Conservation (phyloP, 2,329 filamentous ascomycete species). For the Amauroascus verrucosus region DNA sequence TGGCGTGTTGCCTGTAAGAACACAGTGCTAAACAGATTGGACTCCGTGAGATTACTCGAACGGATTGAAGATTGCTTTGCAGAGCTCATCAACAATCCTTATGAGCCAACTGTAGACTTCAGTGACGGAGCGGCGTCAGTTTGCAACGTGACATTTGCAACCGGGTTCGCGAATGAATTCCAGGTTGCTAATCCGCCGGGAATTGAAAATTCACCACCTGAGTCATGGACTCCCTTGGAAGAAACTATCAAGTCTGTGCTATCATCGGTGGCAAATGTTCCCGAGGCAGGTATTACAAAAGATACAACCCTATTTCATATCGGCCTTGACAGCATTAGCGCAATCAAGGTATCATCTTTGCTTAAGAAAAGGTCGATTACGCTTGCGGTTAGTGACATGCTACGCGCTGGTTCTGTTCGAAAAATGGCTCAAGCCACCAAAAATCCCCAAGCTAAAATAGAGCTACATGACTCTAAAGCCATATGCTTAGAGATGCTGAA, state of each 20-base stretch:
- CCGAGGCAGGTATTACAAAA: constrained; percentile 48
- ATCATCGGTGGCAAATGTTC: constrained; percentile 50
- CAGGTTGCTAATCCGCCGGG: neutral
- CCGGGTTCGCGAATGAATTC: constrained; percentile 7
- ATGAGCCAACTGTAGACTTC: constrained; percentile 47
- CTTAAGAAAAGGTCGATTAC: constrained; percentile 53
- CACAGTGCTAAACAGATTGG: constrained; percentile 40
- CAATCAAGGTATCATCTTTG: constrained; percentile 69
- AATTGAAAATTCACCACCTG: neutral
- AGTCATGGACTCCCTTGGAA: constrained; percentile 27
- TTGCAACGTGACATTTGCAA: constrained; percentile 45
- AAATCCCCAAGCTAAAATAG: constrained; percentile 9
- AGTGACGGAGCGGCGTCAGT: constrained; percentile 47
- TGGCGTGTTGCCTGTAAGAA: constrained; percentile 66
- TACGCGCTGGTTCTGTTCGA: constrained; percentile 54
- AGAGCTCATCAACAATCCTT: constrained; percentile 43
- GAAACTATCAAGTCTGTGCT: constrained; percentile 39
- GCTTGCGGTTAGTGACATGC: constrained; percentile 60
- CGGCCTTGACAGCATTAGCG: constrained; percentile 82
- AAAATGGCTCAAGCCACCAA: constrained; percentile 48
- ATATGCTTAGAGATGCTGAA: constrained; percentile 20
- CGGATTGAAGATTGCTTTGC: constrained; percentile 51
- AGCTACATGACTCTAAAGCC: constrained; percentile 16
- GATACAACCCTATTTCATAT: constrained; percentile 66
- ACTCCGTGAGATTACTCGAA: constrained; percentile 44